phyloP scores from a whole-genome alignment of 1,284 basidiomycete species.

The Ganoderma sp. region DNA sequence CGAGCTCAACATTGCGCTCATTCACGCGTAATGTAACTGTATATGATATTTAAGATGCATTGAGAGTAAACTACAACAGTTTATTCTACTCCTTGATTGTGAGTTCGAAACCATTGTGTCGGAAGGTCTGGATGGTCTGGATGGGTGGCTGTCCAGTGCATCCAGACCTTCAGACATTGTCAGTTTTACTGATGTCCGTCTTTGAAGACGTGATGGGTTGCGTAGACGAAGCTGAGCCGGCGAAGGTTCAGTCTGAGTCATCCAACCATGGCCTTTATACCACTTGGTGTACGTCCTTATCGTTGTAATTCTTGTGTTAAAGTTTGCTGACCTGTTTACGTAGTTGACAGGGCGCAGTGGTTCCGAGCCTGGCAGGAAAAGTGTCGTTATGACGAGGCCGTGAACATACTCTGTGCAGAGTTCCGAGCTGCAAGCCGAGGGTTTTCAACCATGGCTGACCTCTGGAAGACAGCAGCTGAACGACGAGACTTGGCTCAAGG shows the following conservation, averaged over 20 bases:
- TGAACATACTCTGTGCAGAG: neutral
- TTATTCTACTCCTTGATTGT: no score
- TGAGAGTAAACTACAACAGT: no score
- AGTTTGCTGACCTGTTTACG: neutral
- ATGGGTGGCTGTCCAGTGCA: no score
- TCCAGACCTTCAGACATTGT: no score
- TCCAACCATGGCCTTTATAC: no score
- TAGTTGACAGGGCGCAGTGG: neutral
- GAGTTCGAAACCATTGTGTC: no score
- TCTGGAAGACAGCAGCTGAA: neutral
- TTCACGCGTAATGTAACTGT: no score
- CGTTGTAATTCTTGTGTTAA: neutral
- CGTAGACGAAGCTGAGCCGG: no score
- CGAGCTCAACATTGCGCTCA: no score
- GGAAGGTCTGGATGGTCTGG: no score
- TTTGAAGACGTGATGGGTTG: neutral
- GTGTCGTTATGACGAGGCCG: neutral
- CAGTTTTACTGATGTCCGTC: neutral
- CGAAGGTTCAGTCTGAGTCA: no score
- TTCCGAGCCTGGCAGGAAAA: neutral
- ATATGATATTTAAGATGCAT: no score
- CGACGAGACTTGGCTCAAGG: neutral
- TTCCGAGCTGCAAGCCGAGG: neutral
- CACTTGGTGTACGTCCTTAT: neutral
- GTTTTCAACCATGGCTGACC: neutral